phyloP scores from a whole-genome alignment of 345 rosid genomes.

The Acer saccharum region DNA sequence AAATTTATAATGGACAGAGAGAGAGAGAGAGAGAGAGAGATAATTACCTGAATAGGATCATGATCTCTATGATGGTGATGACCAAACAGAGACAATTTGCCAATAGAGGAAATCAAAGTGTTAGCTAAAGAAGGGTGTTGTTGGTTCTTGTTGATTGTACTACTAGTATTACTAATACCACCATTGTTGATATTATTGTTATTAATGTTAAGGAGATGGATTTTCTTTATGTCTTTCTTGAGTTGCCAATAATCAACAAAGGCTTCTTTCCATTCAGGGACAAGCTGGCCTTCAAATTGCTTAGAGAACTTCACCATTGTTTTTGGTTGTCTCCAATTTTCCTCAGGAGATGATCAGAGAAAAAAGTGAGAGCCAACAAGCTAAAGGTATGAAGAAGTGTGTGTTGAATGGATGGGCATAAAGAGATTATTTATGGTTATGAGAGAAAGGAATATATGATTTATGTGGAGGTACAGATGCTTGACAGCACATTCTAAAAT shows the following conservation, averaged over 20 bases:
- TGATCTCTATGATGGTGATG: conserved; percentile 46
- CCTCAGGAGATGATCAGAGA: conserved; percentile 16
- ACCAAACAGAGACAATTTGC: conserved; percentile 45
- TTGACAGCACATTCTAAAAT: conserved; percentile 62
- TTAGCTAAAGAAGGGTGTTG: conserved; percentile 25
- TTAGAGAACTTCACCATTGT: conserved; percentile 87
- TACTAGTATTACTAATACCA: background rate
- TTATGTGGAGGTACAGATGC: conserved; percentile 34
- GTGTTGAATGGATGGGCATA: conserved; percentile 37
- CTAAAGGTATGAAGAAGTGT: conserved; percentile 12
- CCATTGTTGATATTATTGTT: background rate
- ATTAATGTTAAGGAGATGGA: conserved; percentile 37
- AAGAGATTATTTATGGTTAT: conserved; percentile 50
- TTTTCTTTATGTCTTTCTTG: conserved; percentile 76
- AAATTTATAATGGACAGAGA: background rate
- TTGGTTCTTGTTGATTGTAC: conserved; percentile 14
- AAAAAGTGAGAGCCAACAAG: conserved; percentile 2
- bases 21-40: background rate
- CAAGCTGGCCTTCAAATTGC: conserved; percentile 91
- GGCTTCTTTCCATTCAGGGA: conserved; percentile 99
- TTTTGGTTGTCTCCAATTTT: background rate
- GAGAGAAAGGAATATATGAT: conserved; percentile 37
- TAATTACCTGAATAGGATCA: conserved; percentile 69
- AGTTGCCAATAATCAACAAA: conserved; percentile 93
- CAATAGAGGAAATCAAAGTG: conserved; percentile 48